Evolutionary conservation across 2,329 filamentous ascomycete genomes (phyloP), one percentile per base, ranked within the genome.

Genomic region (Ampelomyces quisqualis): DNA sequence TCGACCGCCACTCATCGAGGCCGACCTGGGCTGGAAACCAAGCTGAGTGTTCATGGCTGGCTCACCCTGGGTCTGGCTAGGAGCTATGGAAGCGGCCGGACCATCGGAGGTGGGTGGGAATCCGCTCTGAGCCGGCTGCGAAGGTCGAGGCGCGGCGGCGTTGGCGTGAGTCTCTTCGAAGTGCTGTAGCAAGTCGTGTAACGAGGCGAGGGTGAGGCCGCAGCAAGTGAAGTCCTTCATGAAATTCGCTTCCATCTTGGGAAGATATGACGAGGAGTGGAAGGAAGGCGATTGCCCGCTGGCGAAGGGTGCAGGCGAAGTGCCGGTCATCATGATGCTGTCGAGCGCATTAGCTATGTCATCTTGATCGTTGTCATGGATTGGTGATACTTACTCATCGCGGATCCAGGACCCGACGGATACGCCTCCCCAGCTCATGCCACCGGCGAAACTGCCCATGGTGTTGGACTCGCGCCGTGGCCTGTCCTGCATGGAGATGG

Each of bases 141-240:
- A 75, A 34, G 71, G 67, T 43, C 73, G 70, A 44, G 75, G 70
- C 36, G 75, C 71, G 18, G 79, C 77, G 49, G 86, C 78, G 50
- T 87, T 83, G 11, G 90, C 91, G 69, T 98, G 93, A 40, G 86
- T 82, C 71, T 96, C 91, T 70, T 98, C 93, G 65, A 96, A 98
- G 69, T 98, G 93, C 65, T 95, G 90, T 32, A 98, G 76, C 32
- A 98, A 77, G 64, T 97, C 93, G 72, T 98, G 93, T 55, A 98
- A 80, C 35, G 90, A 94, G 17, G 90, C 86, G 54, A 96, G 79
- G 21, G 85, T 91, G 59, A 88, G 81, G 60, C 90, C 90, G 71
- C 93, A 98, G 73, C 93, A 98, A 37, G 86, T 86, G 71, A 97
- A 97, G 72, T 97, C 90, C 70, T 86, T 86, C 88, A 97, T 94